Evolutionary conservation across 1,284 basidiomycete genomes (phyloP).

Genomic region (Sporisorium exsertum): DNA sequence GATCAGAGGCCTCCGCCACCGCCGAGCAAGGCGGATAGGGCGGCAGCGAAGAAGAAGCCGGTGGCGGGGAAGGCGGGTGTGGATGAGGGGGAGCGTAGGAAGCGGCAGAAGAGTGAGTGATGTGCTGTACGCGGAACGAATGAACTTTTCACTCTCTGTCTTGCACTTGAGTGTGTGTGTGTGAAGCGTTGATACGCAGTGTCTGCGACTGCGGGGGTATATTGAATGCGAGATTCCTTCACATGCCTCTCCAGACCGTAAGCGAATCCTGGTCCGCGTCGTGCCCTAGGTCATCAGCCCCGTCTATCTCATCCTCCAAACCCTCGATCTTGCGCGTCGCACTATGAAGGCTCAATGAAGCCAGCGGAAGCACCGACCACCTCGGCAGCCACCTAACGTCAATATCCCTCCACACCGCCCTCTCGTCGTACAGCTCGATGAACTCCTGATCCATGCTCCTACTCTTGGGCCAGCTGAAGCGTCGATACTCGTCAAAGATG

Average conservation of each 20-base stretch:
- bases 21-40: constrained; percentile 31
- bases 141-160: background rate
- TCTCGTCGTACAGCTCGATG: constrained; percentile 71
- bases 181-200: background rate
- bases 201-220: background rate
- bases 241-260: constrained; percentile 50
- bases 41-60: constrained; percentile 38
- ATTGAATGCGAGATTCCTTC: background rate
- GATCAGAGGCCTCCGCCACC: constrained; percentile 44
- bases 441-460: constrained; percentile 74
- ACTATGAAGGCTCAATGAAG: constrained; percentile 28
- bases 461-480: constrained; percentile 73
- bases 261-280: constrained; percentile 2
- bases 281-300: background rate
- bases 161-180: background rate
- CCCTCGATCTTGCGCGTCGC: constrained; percentile 10
- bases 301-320: constrained; percentile 22
- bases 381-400: constrained; percentile 40
- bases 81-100: constrained; percentile 22
- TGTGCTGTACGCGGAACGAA: background rate
- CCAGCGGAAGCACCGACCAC: constrained; percentile 37
- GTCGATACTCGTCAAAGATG: constrained; percentile 74
- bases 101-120: constrained; percentile 57
- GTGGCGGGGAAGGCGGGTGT: background rate
- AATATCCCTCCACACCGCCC: constrained; percentile 40